A percentile compares a stretch with the other conserved stretches of the same genome.
These are phyloP conservation scores for Nasturtium officinale DNA, from an alignment of 345 rosid species.

Conservation along the genomic window DNA sequence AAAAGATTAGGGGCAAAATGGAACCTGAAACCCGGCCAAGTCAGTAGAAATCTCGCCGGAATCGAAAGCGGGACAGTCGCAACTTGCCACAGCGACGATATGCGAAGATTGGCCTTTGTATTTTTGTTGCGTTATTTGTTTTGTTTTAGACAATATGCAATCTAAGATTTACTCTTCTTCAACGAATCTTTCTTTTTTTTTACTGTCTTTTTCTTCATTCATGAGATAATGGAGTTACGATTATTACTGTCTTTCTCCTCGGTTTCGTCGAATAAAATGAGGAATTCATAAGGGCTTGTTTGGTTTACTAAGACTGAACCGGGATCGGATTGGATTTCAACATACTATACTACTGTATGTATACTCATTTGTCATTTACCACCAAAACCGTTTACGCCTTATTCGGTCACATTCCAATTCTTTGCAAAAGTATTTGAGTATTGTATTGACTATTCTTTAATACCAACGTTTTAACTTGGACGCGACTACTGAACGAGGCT, in stretches of 20 bases:
- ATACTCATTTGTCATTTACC: no score
- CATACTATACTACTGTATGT: no score
- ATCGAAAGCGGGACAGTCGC: slow-evolving; percentile 29
- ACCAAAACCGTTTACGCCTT: neutral
- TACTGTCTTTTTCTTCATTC: neutral
- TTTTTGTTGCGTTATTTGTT: no score
- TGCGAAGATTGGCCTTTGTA: neutral
- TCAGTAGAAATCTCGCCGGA: slow-evolving; percentile 20
- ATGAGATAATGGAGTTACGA: no score
- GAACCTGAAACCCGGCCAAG: slow-evolving; percentile 14
- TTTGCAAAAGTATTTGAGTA: no score
- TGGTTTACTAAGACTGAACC: neutral
- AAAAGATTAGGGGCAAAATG: neutral
- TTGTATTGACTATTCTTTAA: neutral
- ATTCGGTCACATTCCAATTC: neutral
- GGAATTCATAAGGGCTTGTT: neutral
- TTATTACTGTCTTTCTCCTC: neutral
- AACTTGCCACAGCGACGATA: slow-evolving; percentile 9
- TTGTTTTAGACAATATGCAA: no score
- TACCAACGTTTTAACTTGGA: neutral
- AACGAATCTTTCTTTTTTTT: neutral
- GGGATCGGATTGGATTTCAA: neutral
- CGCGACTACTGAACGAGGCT: neutral
- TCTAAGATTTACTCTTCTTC: no score
- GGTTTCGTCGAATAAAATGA: neutral